Conservation (phyloP, 345 rosid species). For the Rubroshorea leprosula region DNA sequence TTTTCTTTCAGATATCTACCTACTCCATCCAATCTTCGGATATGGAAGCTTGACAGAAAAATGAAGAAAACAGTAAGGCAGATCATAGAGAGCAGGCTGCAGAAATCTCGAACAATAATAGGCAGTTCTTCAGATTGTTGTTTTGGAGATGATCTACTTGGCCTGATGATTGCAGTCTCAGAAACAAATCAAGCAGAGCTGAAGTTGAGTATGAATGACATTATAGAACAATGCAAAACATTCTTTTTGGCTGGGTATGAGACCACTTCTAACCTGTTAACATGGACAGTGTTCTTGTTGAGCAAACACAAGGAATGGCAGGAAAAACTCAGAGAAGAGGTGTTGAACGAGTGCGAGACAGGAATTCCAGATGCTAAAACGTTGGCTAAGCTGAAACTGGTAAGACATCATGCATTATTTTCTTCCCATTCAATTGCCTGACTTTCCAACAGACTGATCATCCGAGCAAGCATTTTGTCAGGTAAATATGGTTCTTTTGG, state of each 20-base stretch:
- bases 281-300: slow-evolving; percentile 51
- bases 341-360: slow-evolving; percentile 33
- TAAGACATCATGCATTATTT: not conserved
- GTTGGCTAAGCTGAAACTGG: slow-evolving; percentile 40
- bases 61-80: slow-evolving; percentile 21
- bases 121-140: slow-evolving; percentile 2
- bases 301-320: slow-evolving; percentile 55
- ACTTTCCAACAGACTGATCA: not conserved
- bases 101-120: not conserved
- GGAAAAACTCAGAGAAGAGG: slow-evolving; percentile 46
- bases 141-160: slow-evolving; percentile 42
- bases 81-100: slow-evolving; percentile 29
- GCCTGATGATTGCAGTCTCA: slow-evolving; percentile 28
- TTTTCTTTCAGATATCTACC: slow-evolving; percentile 40
- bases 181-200: slow-evolving; percentile 2
- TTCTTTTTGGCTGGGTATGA: slow-evolving; percentile 52
- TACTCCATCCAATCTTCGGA: slow-evolving; percentile 28
- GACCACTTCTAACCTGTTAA: slow-evolving; percentile 36
- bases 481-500: slow-evolving; percentile 53
- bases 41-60: slow-evolving; percentile 42
- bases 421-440: not conserved
- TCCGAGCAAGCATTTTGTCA: not conserved
- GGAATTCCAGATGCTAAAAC: slow-evolving; percentile 33
- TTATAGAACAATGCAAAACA: slow-evolving; percentile 57
- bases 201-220: slow-evolving; percentile 34